These are phyloP conservation scores for Schizonepeta tenuifolia DNA, from an alignment of 257 asterid genomes.

Conservation along the genomic window DNA sequence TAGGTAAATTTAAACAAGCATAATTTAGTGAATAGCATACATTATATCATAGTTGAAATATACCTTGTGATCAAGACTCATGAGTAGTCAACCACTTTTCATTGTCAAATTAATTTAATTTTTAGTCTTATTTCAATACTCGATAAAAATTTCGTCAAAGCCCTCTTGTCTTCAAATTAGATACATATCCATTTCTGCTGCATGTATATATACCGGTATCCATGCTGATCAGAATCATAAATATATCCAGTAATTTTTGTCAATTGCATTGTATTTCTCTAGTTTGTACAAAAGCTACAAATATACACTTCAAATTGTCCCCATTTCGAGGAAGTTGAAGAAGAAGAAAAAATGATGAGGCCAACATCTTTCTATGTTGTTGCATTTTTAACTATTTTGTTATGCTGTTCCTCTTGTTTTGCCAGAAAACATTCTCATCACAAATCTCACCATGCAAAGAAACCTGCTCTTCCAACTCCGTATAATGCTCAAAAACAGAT, in stretches of 20 bases:
- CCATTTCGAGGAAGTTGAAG: background rate
- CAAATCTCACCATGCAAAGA: conserved; percentile 23
- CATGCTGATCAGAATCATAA: conserved; percentile 21
- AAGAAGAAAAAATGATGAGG: conserved; percentile 43
- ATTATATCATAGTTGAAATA: conserved; percentile 34
- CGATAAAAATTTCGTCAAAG: background rate
- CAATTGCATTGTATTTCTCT: background rate
- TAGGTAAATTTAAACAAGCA: conserved; percentile 46
- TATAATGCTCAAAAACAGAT: background rate
- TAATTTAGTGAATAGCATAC: background rate
- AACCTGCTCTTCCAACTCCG: conserved; percentile 14
- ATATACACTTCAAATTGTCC: background rate
- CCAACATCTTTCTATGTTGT: conserved; percentile 32
- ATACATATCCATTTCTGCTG: conserved; percentile 14
- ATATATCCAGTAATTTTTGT: background rate
- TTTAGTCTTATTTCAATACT: background rate
- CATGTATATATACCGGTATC: conserved; percentile 1
- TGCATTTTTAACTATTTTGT: conserved; percentile 35
- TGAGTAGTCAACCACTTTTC: conserved; percentile 28
- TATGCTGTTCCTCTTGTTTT: conserved; percentile 41
- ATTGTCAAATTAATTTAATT: conserved; percentile 18
- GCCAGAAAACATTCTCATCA: conserved; percentile 30
- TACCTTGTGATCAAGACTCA: conserved; percentile 42
- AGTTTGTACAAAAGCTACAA: conserved; percentile 3
- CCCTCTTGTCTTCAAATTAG: background rate